phyloP scores from a whole-genome alignment of 768 basidiomycete species.

The Rhodocollybia butyracea region DNA sequence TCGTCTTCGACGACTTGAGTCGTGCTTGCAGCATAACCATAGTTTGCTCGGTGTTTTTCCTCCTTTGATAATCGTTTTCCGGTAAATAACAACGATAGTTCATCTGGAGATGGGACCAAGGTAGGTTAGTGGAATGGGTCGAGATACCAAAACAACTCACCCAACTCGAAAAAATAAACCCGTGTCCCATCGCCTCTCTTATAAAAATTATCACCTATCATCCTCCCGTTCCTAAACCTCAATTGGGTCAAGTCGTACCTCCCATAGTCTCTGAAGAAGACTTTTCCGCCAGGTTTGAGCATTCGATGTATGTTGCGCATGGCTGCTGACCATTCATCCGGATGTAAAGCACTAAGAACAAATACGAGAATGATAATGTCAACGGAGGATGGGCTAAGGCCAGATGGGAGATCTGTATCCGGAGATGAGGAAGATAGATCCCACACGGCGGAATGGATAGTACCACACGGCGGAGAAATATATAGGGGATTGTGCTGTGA shows the following conservation, averaged over 20 bases:
- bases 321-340: slow-evolving; percentile 85
- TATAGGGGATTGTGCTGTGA: slow-evolving; percentile 80
- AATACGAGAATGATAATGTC: slow-evolving; percentile 93
- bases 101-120: slow-evolving; percentile 47
- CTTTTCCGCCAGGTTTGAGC: slow-evolving; percentile 82
- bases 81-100: slow-evolving; percentile 77
- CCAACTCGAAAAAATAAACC: slow-evolving; percentile 94
- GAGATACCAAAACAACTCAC: slow-evolving; percentile 33
- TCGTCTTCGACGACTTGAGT: neutral
- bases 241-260: slow-evolving; percentile 93
- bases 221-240: slow-evolving; percentile 82
- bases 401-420: slow-evolving; percentile 52
- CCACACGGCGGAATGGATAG: slow-evolving; percentile 83
- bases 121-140: slow-evolving; percentile 7
- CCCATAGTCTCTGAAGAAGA: slow-evolving; percentile 92
- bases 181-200: slow-evolving; percentile 95
- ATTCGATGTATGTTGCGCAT: slow-evolving; percentile 80
- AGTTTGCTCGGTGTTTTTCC: neutral
- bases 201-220: slow-evolving; percentile 94
- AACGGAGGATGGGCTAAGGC: slow-evolving; percentile 62
- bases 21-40: neutral
- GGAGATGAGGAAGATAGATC: slow-evolving; percentile 85
- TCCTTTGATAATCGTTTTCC: slow-evolving; percentile 29
- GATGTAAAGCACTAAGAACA: slow-evolving; percentile 90
- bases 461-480: slow-evolving; percentile 58